Percentiles rank a stretch among this genome's conserved stretches.
These are phyloP conservation scores for Candida anutae DNA, from an alignment of 1,139 yeast species.

Conservation along the genomic window DNA sequence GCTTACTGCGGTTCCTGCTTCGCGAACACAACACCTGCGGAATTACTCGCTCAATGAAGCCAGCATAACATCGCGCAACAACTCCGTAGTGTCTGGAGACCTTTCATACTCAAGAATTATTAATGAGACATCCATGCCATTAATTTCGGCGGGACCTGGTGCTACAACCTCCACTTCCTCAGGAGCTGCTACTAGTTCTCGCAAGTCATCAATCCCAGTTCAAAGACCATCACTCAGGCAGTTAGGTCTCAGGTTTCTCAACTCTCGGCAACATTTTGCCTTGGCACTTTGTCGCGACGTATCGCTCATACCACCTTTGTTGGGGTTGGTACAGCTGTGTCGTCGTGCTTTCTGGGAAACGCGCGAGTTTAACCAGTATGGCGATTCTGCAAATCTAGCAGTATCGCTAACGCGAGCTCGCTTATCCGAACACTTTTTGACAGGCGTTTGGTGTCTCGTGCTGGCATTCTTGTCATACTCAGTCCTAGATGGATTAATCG, in stretches of 20 bases:
- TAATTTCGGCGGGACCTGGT: conserved; percentile 2
- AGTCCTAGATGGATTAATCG: conserved; percentile 82
- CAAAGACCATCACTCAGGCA: conserved; percentile 36
- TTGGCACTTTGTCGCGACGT: conserved; percentile 68
- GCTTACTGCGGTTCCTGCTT: too few species aligned
- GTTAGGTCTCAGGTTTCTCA: conserved; percentile 58
- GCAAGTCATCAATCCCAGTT: conserved; percentile 1
- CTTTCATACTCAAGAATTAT: conserved; percentile 3
- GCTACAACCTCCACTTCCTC: conserved; percentile 1
- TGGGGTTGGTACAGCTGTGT: conserved; percentile 52
- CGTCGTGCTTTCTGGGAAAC: conserved; percentile 27
- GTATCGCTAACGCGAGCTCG: conserved; percentile 44
- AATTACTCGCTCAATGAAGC: conserved; percentile 1
- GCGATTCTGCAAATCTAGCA: conserved; percentile 17
- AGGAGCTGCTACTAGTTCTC: conserved; percentile 1
- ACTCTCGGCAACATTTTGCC: conserved; percentile 69
- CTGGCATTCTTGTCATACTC: conserved; percentile 79
- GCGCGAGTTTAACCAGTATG: conserved; percentile 10
- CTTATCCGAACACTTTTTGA: conserved; percentile 61
- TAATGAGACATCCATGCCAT: too few species aligned
- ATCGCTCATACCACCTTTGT: conserved; percentile 56
- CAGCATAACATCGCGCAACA: conserved; percentile 3
- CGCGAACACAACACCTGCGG: neutral
- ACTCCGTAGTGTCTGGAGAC: conserved; percentile 3
- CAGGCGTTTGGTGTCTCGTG: conserved; percentile 79